phyloP scores from a whole-genome alignment of 306 rosid species.

The Trifolium subterraneum region DNA sequence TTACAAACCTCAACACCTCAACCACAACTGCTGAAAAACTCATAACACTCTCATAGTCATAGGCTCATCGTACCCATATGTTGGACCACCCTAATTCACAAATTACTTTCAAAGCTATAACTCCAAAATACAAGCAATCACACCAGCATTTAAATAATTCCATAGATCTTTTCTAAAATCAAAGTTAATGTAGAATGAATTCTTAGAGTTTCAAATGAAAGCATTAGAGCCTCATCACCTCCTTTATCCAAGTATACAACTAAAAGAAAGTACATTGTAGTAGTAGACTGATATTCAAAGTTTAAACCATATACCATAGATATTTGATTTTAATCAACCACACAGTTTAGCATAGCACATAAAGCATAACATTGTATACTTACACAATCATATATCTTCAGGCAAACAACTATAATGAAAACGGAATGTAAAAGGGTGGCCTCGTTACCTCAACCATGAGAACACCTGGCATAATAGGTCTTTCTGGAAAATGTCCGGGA shows the following conservation, averaged over 20 bases:
- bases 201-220: constrained; percentile 1
- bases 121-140: constrained; percentile 31
- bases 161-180: background rate
- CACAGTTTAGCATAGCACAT: background rate
- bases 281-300: constrained; percentile 5
- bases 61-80: too few relatives aligned
- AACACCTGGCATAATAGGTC: constrained; percentile 96
- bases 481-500: constrained; percentile 97
- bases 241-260: constrained; percentile 12
- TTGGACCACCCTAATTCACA: background rate
- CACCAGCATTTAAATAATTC: constrained; percentile 8
- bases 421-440: background rate
- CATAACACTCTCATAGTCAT: constrained; percentile 10
- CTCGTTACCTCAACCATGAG: constrained; percentile 86
- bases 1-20: background rate
- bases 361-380: background rate
- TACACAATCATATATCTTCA: background rate
- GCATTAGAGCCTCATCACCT: background rate
- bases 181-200: constrained; percentile 7
- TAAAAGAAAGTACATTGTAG: constrained; percentile 13
- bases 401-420: background rate
- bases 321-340: background rate
- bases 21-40: background rate
- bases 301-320: background rate
- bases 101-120: background rate